Evolutionary conservation across 2,329 filamentous ascomycete genomes (phyloP).

Genomic region (Fusarium burgessii): DNA sequence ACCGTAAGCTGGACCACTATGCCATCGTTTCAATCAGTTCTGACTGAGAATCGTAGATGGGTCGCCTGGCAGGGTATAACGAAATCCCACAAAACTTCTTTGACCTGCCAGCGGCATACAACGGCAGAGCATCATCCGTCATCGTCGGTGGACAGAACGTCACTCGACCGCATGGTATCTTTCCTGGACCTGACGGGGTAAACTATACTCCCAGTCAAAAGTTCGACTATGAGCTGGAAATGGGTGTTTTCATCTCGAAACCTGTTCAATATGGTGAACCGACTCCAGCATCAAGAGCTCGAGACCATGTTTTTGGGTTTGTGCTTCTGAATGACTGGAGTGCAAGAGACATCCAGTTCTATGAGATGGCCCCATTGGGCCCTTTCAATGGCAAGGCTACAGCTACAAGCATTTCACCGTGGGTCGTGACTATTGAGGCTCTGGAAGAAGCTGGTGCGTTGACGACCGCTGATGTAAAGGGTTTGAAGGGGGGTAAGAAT

Average conservation of each 20-base stretch:
- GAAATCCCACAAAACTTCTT: not conserved
- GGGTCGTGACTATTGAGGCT: not conserved
- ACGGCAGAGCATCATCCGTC: not conserved
- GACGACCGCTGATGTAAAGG: rapidly evolving
- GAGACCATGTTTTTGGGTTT: not conserved
- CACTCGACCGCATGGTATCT: not conserved
- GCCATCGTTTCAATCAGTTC: rapidly evolving
- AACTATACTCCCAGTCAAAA: not conserved
- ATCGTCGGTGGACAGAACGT: not conserved
- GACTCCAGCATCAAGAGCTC: not conserved
- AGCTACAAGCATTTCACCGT: not conserved
- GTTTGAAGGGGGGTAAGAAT: not conserved
- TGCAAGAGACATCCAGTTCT: not conserved
- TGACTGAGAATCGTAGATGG: not conserved
- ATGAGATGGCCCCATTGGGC: not conserved
- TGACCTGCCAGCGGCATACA: not conserved
- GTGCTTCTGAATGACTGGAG: not conserved
- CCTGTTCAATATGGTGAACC: not conserved
- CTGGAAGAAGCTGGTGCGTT: not conserved
- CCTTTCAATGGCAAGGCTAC: not conserved
- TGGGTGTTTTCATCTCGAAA: not conserved
- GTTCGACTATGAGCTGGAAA: not conserved
- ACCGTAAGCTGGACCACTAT: not conserved
- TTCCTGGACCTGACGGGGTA: not conserved
- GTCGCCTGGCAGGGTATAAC: not conserved